These are phyloP conservation scores for Pseudonitzschia multiseries DNA, from an alignment of 108 stramenopile genomes.

Conservation along the genomic window DNA sequence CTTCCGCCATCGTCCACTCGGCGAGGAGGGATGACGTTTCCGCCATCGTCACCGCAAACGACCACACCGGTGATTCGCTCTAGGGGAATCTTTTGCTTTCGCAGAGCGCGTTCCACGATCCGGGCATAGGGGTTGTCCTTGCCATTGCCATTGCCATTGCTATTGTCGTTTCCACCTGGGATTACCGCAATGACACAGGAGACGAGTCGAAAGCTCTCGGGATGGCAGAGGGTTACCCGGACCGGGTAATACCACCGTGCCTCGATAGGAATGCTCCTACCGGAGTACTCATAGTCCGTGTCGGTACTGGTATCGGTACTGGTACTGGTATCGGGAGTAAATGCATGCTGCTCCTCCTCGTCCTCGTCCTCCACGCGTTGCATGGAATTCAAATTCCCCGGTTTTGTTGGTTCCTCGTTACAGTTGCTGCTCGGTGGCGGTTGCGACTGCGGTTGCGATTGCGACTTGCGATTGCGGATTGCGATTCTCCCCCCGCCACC, in stretches of 20 bases:
- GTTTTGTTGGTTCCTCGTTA: too few species aligned
- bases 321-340: too few species aligned
- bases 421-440: too few species aligned
- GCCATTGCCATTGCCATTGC: background rate
- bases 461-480: too few species aligned
- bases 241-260: slow-evolving; percentile 12
- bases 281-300: too few species aligned
- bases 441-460: too few species aligned
- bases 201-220: slow-evolving; percentile 7
- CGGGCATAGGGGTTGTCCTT: background rate
- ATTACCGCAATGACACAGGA: slow-evolving; percentile 17
- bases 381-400: too few species aligned
- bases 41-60: background rate
- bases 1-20: too few species aligned
- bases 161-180: background rate
- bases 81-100: background rate
- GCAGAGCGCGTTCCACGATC: background rate
- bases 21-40: too few species aligned
- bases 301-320: background rate
- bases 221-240: slow-evolving; percentile 21
- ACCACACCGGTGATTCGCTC: background rate
- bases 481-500: too few species aligned
- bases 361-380: too few species aligned
- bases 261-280: background rate
- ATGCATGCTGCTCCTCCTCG: too few species aligned